Conservation (phyloP, 2,329 filamentous ascomycete species). For the Diaporthe nobilis region DNA sequence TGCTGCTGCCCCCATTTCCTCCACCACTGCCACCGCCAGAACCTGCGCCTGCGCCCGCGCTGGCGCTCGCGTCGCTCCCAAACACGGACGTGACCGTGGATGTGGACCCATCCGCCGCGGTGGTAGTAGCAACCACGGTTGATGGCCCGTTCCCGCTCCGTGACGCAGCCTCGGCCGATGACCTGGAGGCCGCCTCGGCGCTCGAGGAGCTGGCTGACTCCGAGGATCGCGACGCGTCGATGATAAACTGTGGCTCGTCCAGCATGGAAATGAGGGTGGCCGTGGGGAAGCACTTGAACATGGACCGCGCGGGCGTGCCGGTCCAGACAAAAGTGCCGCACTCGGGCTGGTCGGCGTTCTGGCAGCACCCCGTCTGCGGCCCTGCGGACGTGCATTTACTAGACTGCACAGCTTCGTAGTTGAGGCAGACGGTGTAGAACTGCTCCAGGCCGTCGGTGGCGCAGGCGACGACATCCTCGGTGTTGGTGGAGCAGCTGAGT, state of each 20-base stretch:
- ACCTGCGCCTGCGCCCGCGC: constrained; percentile 17
- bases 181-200: constrained; percentile 29
- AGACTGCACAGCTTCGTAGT: constrained; percentile 50
- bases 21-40: not conserved
- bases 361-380: constrained; percentile 55
- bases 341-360: constrained; percentile 44
- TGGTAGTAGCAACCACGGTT: constrained; percentile 41
- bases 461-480: constrained; percentile 54
- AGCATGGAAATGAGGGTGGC: constrained; percentile 51
- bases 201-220: constrained; percentile 35
- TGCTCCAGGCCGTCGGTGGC: constrained; percentile 47
- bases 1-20: constrained; percentile 26
- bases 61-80: constrained; percentile 32
- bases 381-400: constrained; percentile 50
- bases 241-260: constrained; percentile 52
- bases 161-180: constrained; percentile 32
- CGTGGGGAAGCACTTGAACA: constrained; percentile 53
- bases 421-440: constrained; percentile 54
- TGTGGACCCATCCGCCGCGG: constrained; percentile 38
- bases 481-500: constrained; percentile 50
- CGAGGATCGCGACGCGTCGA: constrained; percentile 49
- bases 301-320: constrained; percentile 50
- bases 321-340: constrained; percentile 57
- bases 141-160: constrained; percentile 31
- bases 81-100: constrained; percentile 39